Conservation (phyloP, 805 yeast species). For the Kazachstania kunashirensis region DNA sequence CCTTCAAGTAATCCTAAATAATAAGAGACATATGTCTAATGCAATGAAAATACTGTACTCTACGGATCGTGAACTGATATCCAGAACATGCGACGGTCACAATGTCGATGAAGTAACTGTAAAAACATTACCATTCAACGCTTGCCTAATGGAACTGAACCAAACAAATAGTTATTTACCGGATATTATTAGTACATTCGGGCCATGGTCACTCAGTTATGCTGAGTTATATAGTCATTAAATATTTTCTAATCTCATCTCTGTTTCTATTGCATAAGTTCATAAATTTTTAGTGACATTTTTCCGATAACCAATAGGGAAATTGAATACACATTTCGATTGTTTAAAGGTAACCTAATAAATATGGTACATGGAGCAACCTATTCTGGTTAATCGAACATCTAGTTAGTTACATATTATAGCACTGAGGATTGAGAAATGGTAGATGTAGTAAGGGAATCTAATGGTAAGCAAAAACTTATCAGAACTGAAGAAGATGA, state of each 20-base stretch:
- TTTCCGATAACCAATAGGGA: too few species aligned
- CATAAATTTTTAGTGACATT: too few species aligned
- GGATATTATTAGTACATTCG: slow-evolving; percentile 5
- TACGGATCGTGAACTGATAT: slow-evolving; percentile 2
- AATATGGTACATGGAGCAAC: too few species aligned
- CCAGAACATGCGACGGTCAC: slow-evolving; percentile 4
- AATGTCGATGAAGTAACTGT: slow-evolving; percentile 16
- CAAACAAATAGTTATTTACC: slow-evolving; percentile 11
- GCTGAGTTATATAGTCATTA: slow-evolving; percentile 1
- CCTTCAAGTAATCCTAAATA: slow-evolving; percentile 11
- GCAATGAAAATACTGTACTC: slow-evolving; percentile 23
- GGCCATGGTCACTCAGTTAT: slow-evolving; percentile 21
- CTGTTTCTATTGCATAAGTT: too few species aligned
- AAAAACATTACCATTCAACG: slow-evolving; percentile 9
- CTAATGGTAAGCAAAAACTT: slow-evolving; percentile 13
- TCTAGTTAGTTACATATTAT: too few species aligned
- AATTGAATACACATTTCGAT: too few species aligned
- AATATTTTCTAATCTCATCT: too few species aligned
- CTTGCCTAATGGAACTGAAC: slow-evolving; percentile 10
- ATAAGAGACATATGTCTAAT: slow-evolving; percentile 5
- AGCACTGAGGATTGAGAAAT: too few species aligned
- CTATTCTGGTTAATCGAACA: too few species aligned
- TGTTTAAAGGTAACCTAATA: too few species aligned
- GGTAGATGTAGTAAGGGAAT: slow-evolving; percentile 14
- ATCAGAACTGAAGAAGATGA: slow-evolving; percentile 21